A percentile compares a stretch with the other conserved stretches of the same genome.
Conservation (phyloP, 257 asterid genomes). For the Haberlea rhodopensis region DNA sequence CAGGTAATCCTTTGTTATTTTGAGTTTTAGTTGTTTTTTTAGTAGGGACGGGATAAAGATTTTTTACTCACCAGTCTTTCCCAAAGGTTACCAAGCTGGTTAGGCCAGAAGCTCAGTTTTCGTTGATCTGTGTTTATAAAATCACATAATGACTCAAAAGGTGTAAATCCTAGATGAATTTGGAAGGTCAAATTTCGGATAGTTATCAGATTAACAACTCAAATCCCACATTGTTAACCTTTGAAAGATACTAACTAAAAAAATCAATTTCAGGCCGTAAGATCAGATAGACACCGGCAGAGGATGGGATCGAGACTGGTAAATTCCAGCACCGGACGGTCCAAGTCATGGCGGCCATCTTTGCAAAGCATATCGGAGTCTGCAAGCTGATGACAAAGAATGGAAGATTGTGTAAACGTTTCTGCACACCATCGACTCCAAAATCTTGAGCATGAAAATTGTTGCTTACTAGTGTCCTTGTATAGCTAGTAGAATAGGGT, state of each 20-base stretch:
- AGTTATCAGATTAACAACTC: too few species aligned
- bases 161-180: too few species aligned
- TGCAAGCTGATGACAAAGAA: conserved; percentile 19
- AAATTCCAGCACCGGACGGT: conserved; percentile 26
- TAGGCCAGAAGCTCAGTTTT: too few species aligned
- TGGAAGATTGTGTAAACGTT: too few species aligned
- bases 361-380: conserved; percentile 57
- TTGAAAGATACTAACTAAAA: neutral
- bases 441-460: neutral
- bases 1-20: conserved; percentile 30
- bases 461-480: conserved; percentile 14
- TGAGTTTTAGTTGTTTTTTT: neutral
- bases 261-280: conserved; percentile 25
- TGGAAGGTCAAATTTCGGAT: too few species aligned
- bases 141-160: too few species aligned
- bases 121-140: too few species aligned
- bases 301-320: conserved; percentile 39
- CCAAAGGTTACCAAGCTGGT: too few species aligned
- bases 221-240: neutral
- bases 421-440: too few species aligned
- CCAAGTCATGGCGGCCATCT: conserved; percentile 58
- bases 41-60: too few species aligned
- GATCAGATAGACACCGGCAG: conserved; percentile 32
- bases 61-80: too few species aligned
- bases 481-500: conserved; percentile 26